Percentiles rank a stretch among this genome's conserved stretches.
These are phyloP conservation scores for Mycena maculata DNA, from an alignment of 768 basidiomycete species.

Conservation along the genomic window DNA sequence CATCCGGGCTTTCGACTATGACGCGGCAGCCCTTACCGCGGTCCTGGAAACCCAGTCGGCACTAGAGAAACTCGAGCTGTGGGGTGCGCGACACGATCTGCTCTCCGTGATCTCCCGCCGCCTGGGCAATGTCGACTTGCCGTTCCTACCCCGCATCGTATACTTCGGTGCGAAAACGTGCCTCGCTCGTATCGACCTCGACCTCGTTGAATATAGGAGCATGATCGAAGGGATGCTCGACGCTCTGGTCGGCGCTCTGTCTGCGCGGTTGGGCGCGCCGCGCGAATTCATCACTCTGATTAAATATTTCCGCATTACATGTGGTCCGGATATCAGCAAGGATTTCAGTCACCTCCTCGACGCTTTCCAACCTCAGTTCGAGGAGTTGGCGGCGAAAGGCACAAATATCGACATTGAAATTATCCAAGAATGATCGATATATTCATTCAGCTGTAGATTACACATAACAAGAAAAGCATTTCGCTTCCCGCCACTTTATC, in stretches of 20 bases:
- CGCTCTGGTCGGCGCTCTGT: background rate
- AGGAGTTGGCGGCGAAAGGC: background rate
- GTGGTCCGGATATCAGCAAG: background rate
- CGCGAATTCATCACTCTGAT: background rate
- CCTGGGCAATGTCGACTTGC: background rate
- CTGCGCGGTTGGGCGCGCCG: background rate
- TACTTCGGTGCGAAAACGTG: background rate
- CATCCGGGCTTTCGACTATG: too few relatives aligned
- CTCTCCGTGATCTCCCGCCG: background rate
- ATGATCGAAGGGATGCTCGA: background rate
- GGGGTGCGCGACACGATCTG: background rate
- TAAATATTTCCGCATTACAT: background rate
- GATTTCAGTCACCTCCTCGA: background rate
- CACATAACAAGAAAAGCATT: too few relatives aligned
- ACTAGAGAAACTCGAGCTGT: slow-evolving; percentile 2
- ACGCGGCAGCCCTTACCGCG: too few relatives aligned
- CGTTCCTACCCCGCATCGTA: background rate
- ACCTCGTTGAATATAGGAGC: background rate
- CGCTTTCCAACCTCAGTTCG: background rate
- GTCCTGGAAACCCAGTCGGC: slow-evolving; percentile 1
- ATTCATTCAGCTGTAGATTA: too few relatives aligned
- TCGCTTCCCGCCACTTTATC: too few relatives aligned
- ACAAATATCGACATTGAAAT: background rate
- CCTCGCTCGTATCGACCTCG: background rate
- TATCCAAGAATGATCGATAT: too few relatives aligned